A percentile compares a stretch with the other conserved stretches of the same genome.
Conservation (phyloP, 768 basidiomycete species). For the Psilocybe cyanescens region DNA sequence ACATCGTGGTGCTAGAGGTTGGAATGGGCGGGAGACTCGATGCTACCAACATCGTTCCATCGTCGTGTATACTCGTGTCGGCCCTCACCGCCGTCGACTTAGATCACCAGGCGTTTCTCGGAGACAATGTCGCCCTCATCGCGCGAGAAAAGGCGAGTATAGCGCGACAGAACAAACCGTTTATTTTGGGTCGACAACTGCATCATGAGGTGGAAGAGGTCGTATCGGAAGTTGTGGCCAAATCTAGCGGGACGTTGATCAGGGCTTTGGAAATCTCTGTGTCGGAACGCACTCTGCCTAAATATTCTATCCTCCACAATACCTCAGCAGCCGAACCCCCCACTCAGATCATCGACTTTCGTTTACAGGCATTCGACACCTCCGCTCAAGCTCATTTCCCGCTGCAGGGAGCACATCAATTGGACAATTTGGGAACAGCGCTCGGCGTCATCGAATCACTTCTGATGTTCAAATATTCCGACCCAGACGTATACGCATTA, state of each 20-base stretch:
- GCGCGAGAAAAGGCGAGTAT: constrained; percentile 86
- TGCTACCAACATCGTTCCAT: constrained; percentile 89
- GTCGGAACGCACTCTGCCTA: constrained; percentile 29
- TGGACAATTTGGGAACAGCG: constrained; percentile 80
- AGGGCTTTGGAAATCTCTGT: constrained; percentile 39
- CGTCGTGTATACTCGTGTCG: constrained; percentile 71
- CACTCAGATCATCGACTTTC: constrained; percentile 45
- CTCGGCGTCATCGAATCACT: constrained; percentile 64
- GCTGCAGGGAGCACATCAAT: constrained; percentile 82
- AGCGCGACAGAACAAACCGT: constrained; percentile 59
- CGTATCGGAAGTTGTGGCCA: constrained; percentile 45
- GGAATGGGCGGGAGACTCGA: constrained; percentile 94
- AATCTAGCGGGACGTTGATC: constrained; percentile 41
- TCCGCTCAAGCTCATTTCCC: constrained; percentile 58
- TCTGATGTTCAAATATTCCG: constrained; percentile 21
- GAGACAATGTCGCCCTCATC: constrained; percentile 73
- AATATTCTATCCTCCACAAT: constrained; percentile 10
- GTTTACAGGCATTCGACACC: constrained; percentile 45
- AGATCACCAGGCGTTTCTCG: constrained; percentile 93
- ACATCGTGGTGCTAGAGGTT: constrained; percentile 84
- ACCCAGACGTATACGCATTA: constrained; percentile 1
- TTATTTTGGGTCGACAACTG: constrained; percentile 70
- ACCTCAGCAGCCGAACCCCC: constrained; percentile 18
- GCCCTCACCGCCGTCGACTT: constrained; percentile 87
- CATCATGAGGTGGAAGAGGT: constrained; percentile 48